Conservation (phyloP, 768 basidiomycete species). For the Chiua virens region DNA sequence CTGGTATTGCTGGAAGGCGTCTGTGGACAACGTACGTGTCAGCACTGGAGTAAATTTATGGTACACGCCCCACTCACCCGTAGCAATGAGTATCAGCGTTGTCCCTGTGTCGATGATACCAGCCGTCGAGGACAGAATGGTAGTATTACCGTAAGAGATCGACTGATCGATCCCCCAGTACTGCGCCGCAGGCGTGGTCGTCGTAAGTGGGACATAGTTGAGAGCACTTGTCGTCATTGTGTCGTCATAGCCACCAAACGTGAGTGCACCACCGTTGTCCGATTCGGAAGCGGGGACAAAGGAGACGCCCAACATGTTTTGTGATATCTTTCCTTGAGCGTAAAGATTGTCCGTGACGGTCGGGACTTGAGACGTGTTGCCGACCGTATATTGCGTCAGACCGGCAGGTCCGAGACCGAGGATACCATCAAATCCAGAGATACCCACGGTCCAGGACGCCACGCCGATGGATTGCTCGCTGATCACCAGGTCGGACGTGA, state of each 20-base stretch:
- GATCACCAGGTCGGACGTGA: conserved; percentile 5
- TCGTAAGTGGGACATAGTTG: conserved; percentile 25
- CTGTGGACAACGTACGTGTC: conserved; percentile 1
- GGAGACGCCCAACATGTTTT: conserved; percentile 33
- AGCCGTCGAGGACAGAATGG: conserved; percentile 23
- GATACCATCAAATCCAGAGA: conserved; percentile 38
- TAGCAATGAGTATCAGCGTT: conserved; percentile 23
- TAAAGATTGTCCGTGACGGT: conserved; percentile 38
- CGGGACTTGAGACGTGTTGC: conserved; percentile 15
- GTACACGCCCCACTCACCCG: conserved; percentile 9
- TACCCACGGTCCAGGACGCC: conserved; percentile 27
- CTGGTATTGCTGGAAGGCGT: conserved; percentile 24
- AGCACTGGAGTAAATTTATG: not conserved
- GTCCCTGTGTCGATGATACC: conserved; percentile 37
- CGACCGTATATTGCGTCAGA: conserved; percentile 30
- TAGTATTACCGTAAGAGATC: conserved; percentile 25
- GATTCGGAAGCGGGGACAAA: conserved; percentile 27
- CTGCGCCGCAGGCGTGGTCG: conserved; percentile 15
- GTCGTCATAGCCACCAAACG: conserved; percentile 28
- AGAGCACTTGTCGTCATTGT: conserved; percentile 11
- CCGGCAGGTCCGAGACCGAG: conserved; percentile 36
- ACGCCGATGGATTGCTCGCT: conserved; percentile 37
- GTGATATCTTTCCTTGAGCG: conserved; percentile 26
- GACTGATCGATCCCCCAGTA: conserved; percentile 36
- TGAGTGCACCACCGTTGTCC: conserved; percentile 23